Base-by-base conservation (phyloP, 257 asterid species). In the Prunella vulgaris region DNA sequence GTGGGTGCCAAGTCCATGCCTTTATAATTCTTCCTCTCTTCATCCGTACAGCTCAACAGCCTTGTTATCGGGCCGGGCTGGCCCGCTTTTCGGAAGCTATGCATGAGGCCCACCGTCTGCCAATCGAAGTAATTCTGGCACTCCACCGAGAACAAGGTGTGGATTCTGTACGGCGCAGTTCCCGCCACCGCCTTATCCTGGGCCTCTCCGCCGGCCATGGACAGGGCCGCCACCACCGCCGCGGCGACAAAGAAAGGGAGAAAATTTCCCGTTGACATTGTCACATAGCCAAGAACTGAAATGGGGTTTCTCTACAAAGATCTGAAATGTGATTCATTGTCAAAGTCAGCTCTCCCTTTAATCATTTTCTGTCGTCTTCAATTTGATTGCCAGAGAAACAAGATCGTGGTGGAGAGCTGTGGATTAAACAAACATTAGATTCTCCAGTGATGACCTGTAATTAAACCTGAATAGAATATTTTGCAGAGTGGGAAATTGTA, bases 1-100 rank as follows among this genome's bases (percentile, higher is more conserved):
- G 97, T 94, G 37, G 99, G 97, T 64, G 97, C 97, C 95, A 94
- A 87, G 72, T 85, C 84, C 97, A 91, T 89, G 68, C 99, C 99
- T 74, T 30, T 79, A 46, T 91, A 94, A 1, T 20, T 44, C 76
- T 75, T 82, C 86, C 60, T 86, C 88, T 89, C 87, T 46, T 84
- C 83, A 1, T 86, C 91, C 1, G 96, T 94, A 64, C 99, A 94
- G 73, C 99, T 94, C 54, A 94, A 94, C 40, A 94, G 83, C 9
- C 99, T 78, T 42, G 99, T 94, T 30, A 94, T 79, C 22, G 92
- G 96, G 76, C 99, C 99, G 81, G 97, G 97, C 80, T 90, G 97
- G 24, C 73, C 77, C 74, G 97, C 85, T 42, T 94, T 94, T 18
- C 74, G 81, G 69, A 69, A 87, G 81, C 99, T 90, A 57, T 87